Percentiles rank a stretch among this genome's conserved stretches.
Conservation (phyloP, 2,329 filamentous ascomycete genomes). For the Epichloe typhina region DNA sequence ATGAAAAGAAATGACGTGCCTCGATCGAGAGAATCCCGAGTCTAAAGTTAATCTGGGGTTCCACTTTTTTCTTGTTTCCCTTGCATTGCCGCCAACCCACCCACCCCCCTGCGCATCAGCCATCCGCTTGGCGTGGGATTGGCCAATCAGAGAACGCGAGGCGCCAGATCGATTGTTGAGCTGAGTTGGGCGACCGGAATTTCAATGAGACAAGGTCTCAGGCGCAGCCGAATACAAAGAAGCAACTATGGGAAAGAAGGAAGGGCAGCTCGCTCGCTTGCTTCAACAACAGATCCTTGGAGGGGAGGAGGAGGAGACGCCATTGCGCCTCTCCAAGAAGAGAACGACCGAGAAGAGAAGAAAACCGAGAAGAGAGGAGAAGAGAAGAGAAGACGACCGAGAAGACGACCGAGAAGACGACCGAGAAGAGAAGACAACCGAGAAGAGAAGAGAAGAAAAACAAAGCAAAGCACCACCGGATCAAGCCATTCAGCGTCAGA, state of each 20-base stretch:
- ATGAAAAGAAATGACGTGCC: background rate
- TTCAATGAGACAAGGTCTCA: background rate
- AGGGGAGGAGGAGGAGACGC: background rate
- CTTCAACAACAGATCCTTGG: background rate
- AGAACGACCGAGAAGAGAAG: too few species aligned
- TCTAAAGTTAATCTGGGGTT: background rate
- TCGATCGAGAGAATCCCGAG: too few species aligned
- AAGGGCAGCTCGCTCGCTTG: background rate
- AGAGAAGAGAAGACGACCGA: too few species aligned
- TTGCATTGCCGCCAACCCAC: background rate
- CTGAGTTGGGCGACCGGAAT: background rate
- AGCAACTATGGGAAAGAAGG: background rate
- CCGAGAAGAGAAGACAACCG: too few species aligned
- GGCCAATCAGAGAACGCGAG: background rate
- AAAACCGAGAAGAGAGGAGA: too few species aligned
- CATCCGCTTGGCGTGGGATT: background rate
- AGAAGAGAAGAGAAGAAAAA: too few species aligned
- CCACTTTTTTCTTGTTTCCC: background rate
- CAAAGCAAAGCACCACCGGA: too few species aligned
- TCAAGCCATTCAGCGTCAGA: too few species aligned
- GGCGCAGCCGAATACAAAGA: background rate
- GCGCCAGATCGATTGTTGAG: background rate
- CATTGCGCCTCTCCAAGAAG: too few species aligned
- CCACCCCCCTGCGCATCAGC: background rate
- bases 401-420: too few species aligned